Percentiles rank a stretch among this genome's conserved stretches.
These are phyloP conservation scores for Fusarium sp. DNA, from an alignment of 2,329 filamentous ascomycete species.

Conservation along the genomic window DNA sequence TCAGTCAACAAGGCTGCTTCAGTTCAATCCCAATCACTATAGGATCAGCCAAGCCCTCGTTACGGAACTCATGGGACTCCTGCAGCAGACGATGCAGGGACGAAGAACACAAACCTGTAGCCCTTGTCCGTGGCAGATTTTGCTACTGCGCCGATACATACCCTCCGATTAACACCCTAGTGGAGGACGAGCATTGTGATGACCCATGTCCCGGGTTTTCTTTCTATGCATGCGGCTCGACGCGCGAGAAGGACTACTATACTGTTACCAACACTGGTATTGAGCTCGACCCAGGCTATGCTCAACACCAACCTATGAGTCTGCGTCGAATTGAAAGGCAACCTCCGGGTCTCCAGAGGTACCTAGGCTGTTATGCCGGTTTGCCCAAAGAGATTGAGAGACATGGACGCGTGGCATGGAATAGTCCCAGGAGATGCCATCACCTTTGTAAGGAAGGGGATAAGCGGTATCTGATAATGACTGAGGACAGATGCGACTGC, in stretches of 20 bases:
- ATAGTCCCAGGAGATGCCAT: background rate
- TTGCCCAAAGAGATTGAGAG: background rate
- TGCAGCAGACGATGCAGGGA: background rate
- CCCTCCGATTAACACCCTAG: background rate
- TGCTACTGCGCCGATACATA: background rate
- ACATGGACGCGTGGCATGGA: background rate
- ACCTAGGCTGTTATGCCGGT: background rate
- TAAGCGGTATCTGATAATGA: background rate
- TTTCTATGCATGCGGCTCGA: background rate
- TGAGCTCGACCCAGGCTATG: background rate
- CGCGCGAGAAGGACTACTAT: background rate
- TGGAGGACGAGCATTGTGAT: background rate
- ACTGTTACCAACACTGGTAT: background rate
- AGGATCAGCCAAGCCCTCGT: background rate
- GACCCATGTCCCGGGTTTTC: background rate
- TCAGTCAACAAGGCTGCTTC: background rate
- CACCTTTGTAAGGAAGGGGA: background rate
- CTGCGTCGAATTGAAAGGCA: background rate
- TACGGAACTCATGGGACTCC: background rate
- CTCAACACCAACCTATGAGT: background rate
- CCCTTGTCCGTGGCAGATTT: background rate
- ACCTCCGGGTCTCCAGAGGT: background rate
- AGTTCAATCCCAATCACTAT: background rate
- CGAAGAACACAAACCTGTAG: background rate
- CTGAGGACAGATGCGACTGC: background rate